phyloP scores from a whole-genome alignment of 306 rosid genomes.

The Begonia masoniana region DNA sequence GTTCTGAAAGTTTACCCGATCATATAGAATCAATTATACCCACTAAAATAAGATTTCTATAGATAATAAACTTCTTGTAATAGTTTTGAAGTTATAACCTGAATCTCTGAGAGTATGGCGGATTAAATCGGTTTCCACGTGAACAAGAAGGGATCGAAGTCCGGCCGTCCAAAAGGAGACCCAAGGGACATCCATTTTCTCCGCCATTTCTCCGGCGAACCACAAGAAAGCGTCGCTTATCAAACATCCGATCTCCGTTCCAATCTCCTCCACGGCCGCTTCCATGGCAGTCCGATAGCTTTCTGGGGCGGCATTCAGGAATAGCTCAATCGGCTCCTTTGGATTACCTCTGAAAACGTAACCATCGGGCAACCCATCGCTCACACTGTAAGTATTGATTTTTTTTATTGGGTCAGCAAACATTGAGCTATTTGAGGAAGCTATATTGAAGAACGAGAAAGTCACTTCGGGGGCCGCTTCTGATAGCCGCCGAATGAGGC shows the following conservation, averaged over 20 bases:
- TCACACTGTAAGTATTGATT: conserved; percentile 23
- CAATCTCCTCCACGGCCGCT: conserved; percentile 19
- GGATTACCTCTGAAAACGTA: conserved; percentile 16
- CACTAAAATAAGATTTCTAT: neutral
- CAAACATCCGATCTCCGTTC: conserved; percentile 34
- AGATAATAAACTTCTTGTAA: no score
- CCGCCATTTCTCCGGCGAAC: conserved; percentile 49
- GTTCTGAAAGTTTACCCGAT: neutral
- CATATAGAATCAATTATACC: neutral
- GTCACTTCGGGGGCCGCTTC: conserved; percentile 10
- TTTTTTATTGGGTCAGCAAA: conserved; percentile 8
- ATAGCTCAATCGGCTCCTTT: conserved; percentile 10
- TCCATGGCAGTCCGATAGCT: conserved; percentile 23
- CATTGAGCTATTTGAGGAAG: conserved; percentile 15
- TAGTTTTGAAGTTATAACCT: conserved; percentile 9
- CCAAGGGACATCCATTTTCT: conserved; percentile 41
- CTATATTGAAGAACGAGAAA: conserved; percentile 50
- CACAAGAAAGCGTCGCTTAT: conserved; percentile 53
- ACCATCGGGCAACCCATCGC: conserved; percentile 47
- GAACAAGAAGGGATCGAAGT: conserved; percentile 39
- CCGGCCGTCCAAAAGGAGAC: conserved; percentile 72
- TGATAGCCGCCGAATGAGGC: conserved; percentile 27
- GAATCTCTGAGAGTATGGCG: conserved; percentile 12
- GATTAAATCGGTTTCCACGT: conserved; percentile 23
- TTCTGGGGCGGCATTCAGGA: conserved; percentile 25